These are phyloP conservation scores for Penicillium rolfsii DNA, from an alignment of 2,329 filamentous ascomycete species.

Conservation along the genomic window DNA sequence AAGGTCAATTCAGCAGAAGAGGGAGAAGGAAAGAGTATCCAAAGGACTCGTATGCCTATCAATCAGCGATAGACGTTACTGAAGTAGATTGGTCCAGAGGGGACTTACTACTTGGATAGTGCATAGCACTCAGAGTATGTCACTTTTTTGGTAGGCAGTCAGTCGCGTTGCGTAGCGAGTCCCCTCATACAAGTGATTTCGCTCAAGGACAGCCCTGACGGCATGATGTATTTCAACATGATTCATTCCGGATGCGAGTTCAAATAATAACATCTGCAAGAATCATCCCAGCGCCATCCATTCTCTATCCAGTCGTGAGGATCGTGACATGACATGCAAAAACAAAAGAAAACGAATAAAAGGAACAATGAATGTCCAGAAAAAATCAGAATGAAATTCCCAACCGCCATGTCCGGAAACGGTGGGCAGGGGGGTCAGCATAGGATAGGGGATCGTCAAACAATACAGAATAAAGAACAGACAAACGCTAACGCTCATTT, in stretches of 20 bases:
- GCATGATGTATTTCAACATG: slow-evolving; percentile 1
- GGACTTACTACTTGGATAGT: not conserved
- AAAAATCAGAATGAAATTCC: not conserved
- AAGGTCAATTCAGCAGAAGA: too few species aligned
- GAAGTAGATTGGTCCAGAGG: not conserved
- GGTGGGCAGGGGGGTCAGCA: not conserved
- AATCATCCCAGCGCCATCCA: not conserved
- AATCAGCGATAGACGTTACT: not conserved
- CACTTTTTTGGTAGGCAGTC: too few species aligned
- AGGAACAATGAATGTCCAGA: not conserved
- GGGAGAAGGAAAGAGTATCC: too few species aligned
- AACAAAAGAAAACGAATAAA: not conserved
- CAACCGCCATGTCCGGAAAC: not conserved
- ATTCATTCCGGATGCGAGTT: not conserved
- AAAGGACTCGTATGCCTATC: not conserved
- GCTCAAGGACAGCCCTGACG: not conserved
- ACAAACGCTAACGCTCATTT: slow-evolving; percentile 36
- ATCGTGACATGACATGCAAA: slow-evolving; percentile 26
- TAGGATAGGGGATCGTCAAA: slow-evolving; percentile 8
- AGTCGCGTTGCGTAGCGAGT: too few species aligned
- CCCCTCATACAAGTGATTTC: too few species aligned
- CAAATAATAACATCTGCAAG: not conserved
- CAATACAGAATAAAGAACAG: slow-evolving; percentile 8
- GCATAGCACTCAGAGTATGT: too few species aligned
- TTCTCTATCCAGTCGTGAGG: slow-evolving; percentile 23